Evolutionary conservation across 352 stramenopile genomes (phyloP).

Genomic region (Phytophthora nicotianae): DNA sequence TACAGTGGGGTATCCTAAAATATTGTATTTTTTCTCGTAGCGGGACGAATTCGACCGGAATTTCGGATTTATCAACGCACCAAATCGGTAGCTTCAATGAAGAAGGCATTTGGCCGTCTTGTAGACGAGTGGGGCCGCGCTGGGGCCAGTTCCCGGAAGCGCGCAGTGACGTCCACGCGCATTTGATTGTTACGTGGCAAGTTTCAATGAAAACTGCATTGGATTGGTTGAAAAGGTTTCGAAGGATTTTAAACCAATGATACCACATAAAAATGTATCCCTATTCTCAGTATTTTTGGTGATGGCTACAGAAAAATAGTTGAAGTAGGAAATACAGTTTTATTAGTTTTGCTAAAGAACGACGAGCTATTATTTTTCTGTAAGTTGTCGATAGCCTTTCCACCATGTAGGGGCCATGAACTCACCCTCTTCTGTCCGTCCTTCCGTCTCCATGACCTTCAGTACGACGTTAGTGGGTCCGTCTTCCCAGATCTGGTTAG

Average conservation of each 20-base stretch:
- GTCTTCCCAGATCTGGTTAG: constrained; percentile 92
- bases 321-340: constrained; percentile 26
- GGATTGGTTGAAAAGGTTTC: constrained; percentile 15
- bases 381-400: constrained; percentile 92
- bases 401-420: constrained; percentile 88
- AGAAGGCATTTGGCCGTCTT: constrained; percentile 18
- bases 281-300: not conserved
- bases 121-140: not conserved
- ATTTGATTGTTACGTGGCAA: constrained; percentile 25
- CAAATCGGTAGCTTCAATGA: constrained; percentile 37
- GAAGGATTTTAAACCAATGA: constrained; percentile 8
- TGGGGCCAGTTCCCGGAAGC: constrained; percentile 45
- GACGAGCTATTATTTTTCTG: constrained; percentile 84
- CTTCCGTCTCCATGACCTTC: constrained; percentile 91
- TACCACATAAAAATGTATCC: not conserved
- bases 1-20: not conserved
- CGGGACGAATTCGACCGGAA: not conserved
- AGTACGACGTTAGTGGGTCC: constrained; percentile 92
- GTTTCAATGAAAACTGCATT: not conserved
- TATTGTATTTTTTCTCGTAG: constrained; percentile 2
- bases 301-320: not conserved
- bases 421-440: constrained; percentile 57
- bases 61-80: constrained; percentile 19
- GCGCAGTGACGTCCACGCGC: constrained; percentile 41
- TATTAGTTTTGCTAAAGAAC: constrained; percentile 6